Evolutionary conservation across 495 filamentous ascomycete species (phyloP), one percentile per base, ranked within the genome.

Genomic region (Talaromyces ruber): DNA sequence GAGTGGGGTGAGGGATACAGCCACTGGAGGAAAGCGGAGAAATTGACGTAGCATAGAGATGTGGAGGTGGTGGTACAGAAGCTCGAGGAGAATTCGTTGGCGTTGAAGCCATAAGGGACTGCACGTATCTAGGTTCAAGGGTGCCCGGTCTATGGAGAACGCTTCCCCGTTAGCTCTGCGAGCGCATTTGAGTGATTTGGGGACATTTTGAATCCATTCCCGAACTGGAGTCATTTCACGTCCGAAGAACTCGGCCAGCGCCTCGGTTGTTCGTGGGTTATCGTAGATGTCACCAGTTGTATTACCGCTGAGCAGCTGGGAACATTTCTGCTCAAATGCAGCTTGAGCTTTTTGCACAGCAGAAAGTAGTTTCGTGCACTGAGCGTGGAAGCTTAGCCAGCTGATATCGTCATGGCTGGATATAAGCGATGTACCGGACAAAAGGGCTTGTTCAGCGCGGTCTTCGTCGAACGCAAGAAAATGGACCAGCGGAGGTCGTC

Each of bases 171-270:
- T 14, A 9, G 62, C 63, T 12, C 68, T 69, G n/a, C 80, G 70
- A 25, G 58, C 26, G 6, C 50, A 71, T 51, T 74, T 76, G 22
- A 79, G 57, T 0, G 64, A 67, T 2, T 64, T 45, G 0, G 79
- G 78, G 6, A 82, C 74, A 6, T 71, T 58, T 4, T 67, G 52
- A 12, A 67, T 56, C 78, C 78, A 82, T 16, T 58, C 57, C 28
- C 69, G 63, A 34, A 79, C 29, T 5, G 24, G 16, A 43, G 64
- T 55, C 51, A 76, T 68, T 16, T 62, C 62, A 0, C 61, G 56
- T 1, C 61, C 52, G 18, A 81, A 72, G 43, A 70, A 73, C 16
- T 59, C 62, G 11, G 77, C 75, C 50, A 69, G 63, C 9, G 57
- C 26, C 39, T 71, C 67, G 1, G 62, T 26, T 18, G 51, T n/a